Evolutionary conservation across 805 yeast species (phyloP), one percentile per base, ranked within the genome.

Genomic region (Pichia californica): DNA sequence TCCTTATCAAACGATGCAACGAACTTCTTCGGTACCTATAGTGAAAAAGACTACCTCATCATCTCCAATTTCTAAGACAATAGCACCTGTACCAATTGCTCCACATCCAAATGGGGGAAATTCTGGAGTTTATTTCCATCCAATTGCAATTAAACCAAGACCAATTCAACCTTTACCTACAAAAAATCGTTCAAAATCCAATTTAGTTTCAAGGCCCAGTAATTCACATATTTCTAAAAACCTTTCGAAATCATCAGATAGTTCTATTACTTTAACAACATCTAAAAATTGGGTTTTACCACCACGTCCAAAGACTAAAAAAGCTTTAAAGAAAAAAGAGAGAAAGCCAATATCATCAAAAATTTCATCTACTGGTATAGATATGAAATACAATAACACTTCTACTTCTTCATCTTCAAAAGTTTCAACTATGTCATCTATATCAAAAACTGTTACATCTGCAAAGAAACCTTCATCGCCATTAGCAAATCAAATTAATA

Each of bases 241-340:
- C 37, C 25, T 34, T 33, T 16, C 23, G 16, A 29, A 42, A 32
- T 27, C 31, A 11, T 14, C 18, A 19, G 35, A 31, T 16, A 45
- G 23, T 31, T 42, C 34, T 14, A 53, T 43, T 11, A 47, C 41
- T n/a, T 28, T 47, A 28, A 41, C 52, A 13, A 49, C 52, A 5
- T 42, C 43, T 20, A 63, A 62, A 38, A 61, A 63, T 49, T 76
- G 81, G 79, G 75, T 74, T 5, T 59, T 76, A 31, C 81, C 81
- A 3, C 81, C 81, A 3, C 60, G 81, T 37, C 79, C 81, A 5
- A 72, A 52, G 40, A 52, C 57, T 6, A 61, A 56, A 41, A 60
- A 56, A 31, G 41, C 45, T 0, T 32, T 47, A 7, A 45, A 45
- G 18, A 48, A 48, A 32, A 41, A 28, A 26, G 38, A 25, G 5